Conservation (phyloP, 495 filamentous ascomycete species). For the Penicillium robsamsonii region DNA sequence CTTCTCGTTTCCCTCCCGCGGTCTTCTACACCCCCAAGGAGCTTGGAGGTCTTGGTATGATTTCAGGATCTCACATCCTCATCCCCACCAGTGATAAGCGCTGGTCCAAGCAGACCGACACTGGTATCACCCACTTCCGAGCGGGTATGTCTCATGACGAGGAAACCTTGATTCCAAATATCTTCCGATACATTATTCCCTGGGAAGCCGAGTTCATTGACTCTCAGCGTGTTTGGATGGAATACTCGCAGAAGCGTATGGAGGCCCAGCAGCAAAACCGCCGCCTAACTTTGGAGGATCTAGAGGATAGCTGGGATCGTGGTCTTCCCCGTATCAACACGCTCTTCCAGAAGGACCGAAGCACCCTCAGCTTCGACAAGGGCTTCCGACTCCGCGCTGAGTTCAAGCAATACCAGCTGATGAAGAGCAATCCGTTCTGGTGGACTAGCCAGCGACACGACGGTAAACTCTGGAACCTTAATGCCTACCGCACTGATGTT, state of each 20-base stretch:
- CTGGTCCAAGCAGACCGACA: conserved; percentile 97
- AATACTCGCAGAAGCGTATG: conserved; percentile 96
- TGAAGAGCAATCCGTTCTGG: conserved; percentile 99
- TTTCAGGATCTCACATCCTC: conserved; percentile 96
- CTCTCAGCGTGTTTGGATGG: conserved; percentile 97
- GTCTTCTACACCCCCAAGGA: conserved; percentile 99
- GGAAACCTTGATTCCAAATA: conserved; percentile 97
- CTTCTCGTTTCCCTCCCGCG: conserved; percentile 95
- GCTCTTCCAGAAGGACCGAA: conserved; percentile 97
- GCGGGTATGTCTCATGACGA: conserved; percentile 98
- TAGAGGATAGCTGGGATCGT: conserved; percentile 99
- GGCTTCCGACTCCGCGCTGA: conserved; percentile 94
- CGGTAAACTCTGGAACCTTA: conserved; percentile 98
- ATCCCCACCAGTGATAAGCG: conserved; percentile 98
- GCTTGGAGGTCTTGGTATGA: conserved; percentile 97
- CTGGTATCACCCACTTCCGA: conserved; percentile 95
- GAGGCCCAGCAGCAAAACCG: conserved; percentile 98
- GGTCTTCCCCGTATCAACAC: conserved; percentile 99
- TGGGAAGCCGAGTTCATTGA: conserved; percentile 99
- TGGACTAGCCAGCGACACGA: conserved; percentile 99
- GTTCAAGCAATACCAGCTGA: conserved; percentile 97
- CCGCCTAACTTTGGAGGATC: conserved; percentile 89
- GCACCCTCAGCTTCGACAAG: conserved; percentile 97
- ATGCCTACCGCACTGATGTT: conserved; percentile 96
- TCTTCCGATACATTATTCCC: conserved; percentile 99